phyloP scores from a whole-genome alignment of 495 filamentous ascomycete genomes.

The Aspergillus steynii region DNA sequence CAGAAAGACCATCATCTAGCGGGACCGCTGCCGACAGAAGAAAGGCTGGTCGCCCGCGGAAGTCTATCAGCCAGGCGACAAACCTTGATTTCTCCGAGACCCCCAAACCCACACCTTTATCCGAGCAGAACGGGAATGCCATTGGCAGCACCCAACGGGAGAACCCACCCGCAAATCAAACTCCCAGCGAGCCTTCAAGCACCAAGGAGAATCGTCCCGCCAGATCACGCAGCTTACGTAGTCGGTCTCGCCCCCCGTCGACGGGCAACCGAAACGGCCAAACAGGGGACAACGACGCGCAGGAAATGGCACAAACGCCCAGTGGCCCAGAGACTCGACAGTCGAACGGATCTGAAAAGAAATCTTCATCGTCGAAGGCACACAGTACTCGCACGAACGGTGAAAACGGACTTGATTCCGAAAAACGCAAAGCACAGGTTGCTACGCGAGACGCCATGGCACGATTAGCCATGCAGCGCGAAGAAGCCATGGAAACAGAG shows the following conservation, averaged over 20 bases:
- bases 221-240: conserved; percentile 19
- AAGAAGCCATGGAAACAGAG: conserved; percentile 44
- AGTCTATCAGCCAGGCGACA: conserved; percentile 27
- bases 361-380: conserved; percentile 11
- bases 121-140: conserved; percentile 22
- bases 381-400: conserved; percentile 10
- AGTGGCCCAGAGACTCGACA: conserved; percentile 1
- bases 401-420: conserved; percentile 16
- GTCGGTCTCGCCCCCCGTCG: conserved; percentile 20
- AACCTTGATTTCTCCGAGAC: conserved; percentile 19
- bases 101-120: conserved; percentile 17
- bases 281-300: background rate
- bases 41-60: conserved; percentile 33
- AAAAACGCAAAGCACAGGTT: conserved; percentile 40
- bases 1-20: conserved; percentile 8
- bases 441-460: conserved; percentile 40
- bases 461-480: conserved; percentile 43
- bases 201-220: conserved; percentile 9
- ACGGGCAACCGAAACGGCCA: background rate
- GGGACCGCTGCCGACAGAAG: conserved; percentile 17
- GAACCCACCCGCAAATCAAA: conserved; percentile 3
- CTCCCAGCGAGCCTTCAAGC: conserved; percentile 15
- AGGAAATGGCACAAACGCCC: background rate
- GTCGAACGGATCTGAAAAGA: conserved; percentile 13
- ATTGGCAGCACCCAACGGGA: conserved; percentile 12